Evolutionary conservation across 2,329 filamentous ascomycete genomes (phyloP), one percentile per base, ranked within the genome.

Genomic region (Cladosporium sp.): DNA sequence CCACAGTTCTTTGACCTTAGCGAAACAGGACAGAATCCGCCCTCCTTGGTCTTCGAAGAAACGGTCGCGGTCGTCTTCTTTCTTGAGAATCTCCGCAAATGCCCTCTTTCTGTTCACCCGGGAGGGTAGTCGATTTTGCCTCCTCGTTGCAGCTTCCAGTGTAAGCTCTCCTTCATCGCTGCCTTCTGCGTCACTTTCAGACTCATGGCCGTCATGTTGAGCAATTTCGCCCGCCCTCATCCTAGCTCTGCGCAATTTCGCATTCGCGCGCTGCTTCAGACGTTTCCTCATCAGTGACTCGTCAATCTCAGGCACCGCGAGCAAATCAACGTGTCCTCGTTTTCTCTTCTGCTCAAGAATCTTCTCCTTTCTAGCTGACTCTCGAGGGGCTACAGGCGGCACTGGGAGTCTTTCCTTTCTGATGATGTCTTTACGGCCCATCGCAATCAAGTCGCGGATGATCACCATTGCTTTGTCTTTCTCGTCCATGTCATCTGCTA

Each of bases 391-490:
- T 12, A 58, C 55, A 14, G 57, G 57, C n/a, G 50, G 57, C 40
- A 54, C 54, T 14, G 45, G 34, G 11, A 59, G 49, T 22, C 51
- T 52, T 20, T 59, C 57, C 42, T 55, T 54, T 9, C 57, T 57
- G 38, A 70, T 61, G 30, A 67, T 60, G 49, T 70, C 66, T 25
- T 61, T 63, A n/a, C 63, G 59, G 51, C 80, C 80, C 30, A 92
- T 76, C 34, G 84, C 80, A 65, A 93, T 82, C 8, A 90, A 86
- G 70, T 95, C 88, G 36, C 88, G 88, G 51, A 90, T 85, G 52
- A 92, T 83, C 60, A 88, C 86, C 60, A 92, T 84, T 1, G 92
- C 92, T 67, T 90, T 85, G 67, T 92, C 88, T 20, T 83, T 85
- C 74, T 88, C 84, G 62, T 86, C 86, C 45, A 83, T 82, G 63